A percentile compares a stretch with the other conserved stretches of the same genome.
These are phyloP conservation scores for Theobroma cacao DNA, from an alignment of 345 rosid genomes.

Conservation along the genomic window DNA sequence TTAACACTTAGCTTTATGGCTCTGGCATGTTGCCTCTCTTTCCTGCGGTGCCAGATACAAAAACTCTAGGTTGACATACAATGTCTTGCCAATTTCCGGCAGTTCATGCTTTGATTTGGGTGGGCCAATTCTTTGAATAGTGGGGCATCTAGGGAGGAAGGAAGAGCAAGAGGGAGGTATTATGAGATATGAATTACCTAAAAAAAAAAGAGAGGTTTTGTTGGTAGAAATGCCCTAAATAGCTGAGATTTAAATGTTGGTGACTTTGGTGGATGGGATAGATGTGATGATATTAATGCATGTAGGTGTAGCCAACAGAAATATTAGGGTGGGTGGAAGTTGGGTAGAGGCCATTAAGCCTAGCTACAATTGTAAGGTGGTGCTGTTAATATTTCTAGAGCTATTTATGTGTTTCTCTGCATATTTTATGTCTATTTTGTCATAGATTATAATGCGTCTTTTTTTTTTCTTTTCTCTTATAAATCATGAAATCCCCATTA, in stretches of 20 bases:
- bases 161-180: not conserved
- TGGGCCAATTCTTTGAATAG: conserved; percentile 5
- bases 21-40: not conserved
- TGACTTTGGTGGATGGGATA: conserved; percentile 28
- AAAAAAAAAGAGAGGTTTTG: conserved; percentile 7
- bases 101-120: conserved; percentile 7
- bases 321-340: conserved; percentile 37
- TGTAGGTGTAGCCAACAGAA: conserved; percentile 38
- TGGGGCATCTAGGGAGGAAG: not conserved
- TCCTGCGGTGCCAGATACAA: not conserved
- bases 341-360: conserved; percentile 46
- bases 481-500: not conserved
- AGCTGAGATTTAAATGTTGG: conserved; percentile 19
- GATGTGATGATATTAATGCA: conserved; percentile 42
- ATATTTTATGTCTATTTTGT: not conserved
- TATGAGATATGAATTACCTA: not conserved
- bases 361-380: not conserved
- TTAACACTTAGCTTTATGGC: not conserved
- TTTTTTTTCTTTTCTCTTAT: not conserved
- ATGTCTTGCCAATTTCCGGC: conserved; percentile 3
- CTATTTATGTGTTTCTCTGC: conserved; percentile 1
- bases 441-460: not conserved
- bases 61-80: not conserved
- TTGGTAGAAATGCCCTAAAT: conserved; percentile 13
- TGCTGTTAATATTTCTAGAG: not conserved